Base-by-base conservation (phyloP, 345 rosid genomes). In the Geranium rotundifolium region DNA sequence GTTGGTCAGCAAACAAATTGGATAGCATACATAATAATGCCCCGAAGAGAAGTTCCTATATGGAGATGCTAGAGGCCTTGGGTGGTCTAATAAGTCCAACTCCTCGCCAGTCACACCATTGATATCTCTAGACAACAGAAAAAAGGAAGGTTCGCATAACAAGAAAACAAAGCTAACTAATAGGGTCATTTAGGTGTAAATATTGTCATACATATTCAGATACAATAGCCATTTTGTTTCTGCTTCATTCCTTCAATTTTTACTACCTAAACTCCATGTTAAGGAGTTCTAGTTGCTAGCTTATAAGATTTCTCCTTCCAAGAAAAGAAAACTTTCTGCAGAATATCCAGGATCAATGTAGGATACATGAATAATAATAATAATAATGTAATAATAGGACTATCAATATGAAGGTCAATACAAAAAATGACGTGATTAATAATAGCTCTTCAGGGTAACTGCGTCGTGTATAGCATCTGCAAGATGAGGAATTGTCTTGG, bases 1-100 rank as follows among this genome's bases (percentile, higher is more conserved):
- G 41, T 34, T 4, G 8, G 41, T 34, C 41, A 34, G 8, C 5
- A 34, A 67, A 66, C 56, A 83, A 82, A 64, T 64, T 85, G 14
- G 66, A 75, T 5, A 27, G 16, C 1, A 54, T 63, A 17, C 30
- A 73, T 54, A 77, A n/a, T n/a, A n/a, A n/a, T n/a, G n/a, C n/a
- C n/a, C n/a, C 79, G 0, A 88, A 76, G 80, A 84, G 78, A 62
- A 68, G 64, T 52, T 87, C 96, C 0, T 89, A 85, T 77, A 70
- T 89, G 14, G 85, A 88, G 71, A 85, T 69, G 80, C 81, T 85
- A 69, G 95, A 89, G 84, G 83, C 75, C 74, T 70, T 84, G 75
- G 76, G 80, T 56, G 84, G 82, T 37, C 62, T 75, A 54, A 80
- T 85, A 75, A 87, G 82, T 62, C 89, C 96, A 0, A 80, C 80